phyloP scores from a whole-genome alignment of 768 basidiomycete species.

The Mycena olivaceomarginata region DNA sequence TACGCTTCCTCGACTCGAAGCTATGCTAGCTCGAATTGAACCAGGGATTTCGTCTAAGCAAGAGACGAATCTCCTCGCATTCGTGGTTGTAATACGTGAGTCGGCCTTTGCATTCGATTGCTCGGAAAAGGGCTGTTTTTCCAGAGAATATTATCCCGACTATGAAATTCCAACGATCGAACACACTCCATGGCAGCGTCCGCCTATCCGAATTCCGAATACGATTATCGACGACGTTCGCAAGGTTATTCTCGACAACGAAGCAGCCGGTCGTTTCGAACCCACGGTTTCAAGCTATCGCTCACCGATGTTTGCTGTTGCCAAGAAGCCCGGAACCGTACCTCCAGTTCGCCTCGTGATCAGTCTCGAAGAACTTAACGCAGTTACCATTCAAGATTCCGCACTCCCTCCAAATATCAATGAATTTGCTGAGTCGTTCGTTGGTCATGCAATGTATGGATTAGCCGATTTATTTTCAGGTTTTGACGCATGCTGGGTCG shows the following conservation, averaged over 20 bases:
- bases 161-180: slow-evolving; percentile 48
- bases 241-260: slow-evolving; percentile 46
- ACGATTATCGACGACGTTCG: slow-evolving; percentile 47
- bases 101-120: slow-evolving; percentile 49
- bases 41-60: slow-evolving; percentile 6
- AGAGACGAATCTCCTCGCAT: slow-evolving; percentile 44
- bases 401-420: not conserved
- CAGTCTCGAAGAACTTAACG: slow-evolving; percentile 57
- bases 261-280: slow-evolving; percentile 48
- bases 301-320: slow-evolving; percentile 48
- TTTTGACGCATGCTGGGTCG: no score
- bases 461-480: no score
- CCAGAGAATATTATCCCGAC: slow-evolving; percentile 48
- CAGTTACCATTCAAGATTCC: slow-evolving; percentile 52
- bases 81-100: slow-evolving; percentile 34
- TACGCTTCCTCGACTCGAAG: slow-evolving; percentile 37
- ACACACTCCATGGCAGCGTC: slow-evolving; percentile 50
- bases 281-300: slow-evolving; percentile 48
- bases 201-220: slow-evolving; percentile 45
- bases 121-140: slow-evolving; percentile 49
- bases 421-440: no score
- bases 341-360: slow-evolving; percentile 52
- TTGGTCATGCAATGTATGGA: no score
- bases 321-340: slow-evolving; percentile 49
- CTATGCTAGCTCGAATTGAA: slow-evolving; percentile 41